phyloP scores from a whole-genome alignment of 176 grass and related monocot species.

The Juncus effusus region DNA sequence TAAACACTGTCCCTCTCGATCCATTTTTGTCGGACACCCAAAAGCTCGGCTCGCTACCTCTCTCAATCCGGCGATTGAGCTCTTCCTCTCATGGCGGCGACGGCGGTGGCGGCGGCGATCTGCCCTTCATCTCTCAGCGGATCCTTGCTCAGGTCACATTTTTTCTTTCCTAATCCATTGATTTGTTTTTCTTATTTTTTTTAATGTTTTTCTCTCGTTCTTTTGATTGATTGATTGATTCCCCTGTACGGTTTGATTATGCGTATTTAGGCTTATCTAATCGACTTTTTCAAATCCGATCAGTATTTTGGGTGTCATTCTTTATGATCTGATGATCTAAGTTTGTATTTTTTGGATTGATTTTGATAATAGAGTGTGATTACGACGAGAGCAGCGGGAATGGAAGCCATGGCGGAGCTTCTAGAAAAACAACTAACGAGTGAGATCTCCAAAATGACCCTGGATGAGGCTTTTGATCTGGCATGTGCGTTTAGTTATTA shows the following conservation, averaged over 20 bases:
- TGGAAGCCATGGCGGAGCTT: conserved; percentile 53
- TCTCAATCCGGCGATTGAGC: too few relatives aligned
- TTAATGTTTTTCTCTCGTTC: neutral
- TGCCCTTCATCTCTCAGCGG: conserved; percentile 50
- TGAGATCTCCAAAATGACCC: conserved; percentile 56
- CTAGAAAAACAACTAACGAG: conserved; percentile 59
- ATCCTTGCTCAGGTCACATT: conserved; percentile 53
- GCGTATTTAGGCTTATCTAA: too few relatives aligned
- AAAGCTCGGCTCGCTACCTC: too few relatives aligned
- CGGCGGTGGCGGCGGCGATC: too few relatives aligned
- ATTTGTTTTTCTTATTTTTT: too few relatives aligned
- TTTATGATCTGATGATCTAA: neutral
- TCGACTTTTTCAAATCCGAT: too few relatives aligned
- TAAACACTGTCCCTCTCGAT: too few relatives aligned
- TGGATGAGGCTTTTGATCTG: conserved; percentile 54
- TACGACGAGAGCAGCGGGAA: conserved; percentile 53
- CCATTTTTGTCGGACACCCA: too few relatives aligned
- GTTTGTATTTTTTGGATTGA: conserved; percentile 10
- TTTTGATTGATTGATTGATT: too few relatives aligned
- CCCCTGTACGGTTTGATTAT: too few relatives aligned
- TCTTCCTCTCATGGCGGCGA: too few relatives aligned
- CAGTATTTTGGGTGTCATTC: too few relatives aligned
- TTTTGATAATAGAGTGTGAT: conserved; percentile 31
- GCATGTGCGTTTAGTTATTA: conserved; percentile 69
- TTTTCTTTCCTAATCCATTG: neutral